A percentile compares a stretch with the other conserved stretches of the same genome.
These are phyloP conservation scores for Phytophthora hibernalis DNA, from an alignment of 352 stramenopile species.

Conservation along the genomic window DNA sequence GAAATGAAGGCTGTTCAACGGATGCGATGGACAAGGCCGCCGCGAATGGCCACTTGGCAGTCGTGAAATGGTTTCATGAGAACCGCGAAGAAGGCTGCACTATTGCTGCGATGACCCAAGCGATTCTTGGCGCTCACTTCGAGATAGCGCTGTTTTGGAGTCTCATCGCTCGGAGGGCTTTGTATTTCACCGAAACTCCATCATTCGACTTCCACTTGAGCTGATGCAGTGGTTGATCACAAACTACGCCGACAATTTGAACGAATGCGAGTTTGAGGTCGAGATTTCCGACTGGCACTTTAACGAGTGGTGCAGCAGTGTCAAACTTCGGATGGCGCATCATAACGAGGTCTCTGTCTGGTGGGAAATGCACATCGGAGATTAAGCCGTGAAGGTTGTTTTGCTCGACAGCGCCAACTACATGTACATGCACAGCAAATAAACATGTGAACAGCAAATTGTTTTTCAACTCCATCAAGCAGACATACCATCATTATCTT, in stretches of 20 bases:
- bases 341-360: slow-evolving; percentile 33
- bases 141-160: slow-evolving; percentile 35
- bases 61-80: slow-evolving; percentile 36
- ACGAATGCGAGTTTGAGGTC: slow-evolving; percentile 37
- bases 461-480: background rate
- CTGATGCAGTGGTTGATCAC: slow-evolving; percentile 38
- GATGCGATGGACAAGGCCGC: slow-evolving; percentile 37
- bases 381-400: background rate
- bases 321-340: slow-evolving; percentile 32
- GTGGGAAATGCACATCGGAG: slow-evolving; percentile 31
- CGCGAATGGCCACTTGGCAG: slow-evolving; percentile 26
- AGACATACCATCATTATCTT: background rate
- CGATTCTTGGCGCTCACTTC: slow-evolving; percentile 33
- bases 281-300: slow-evolving; percentile 33
- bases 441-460: no score
- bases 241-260: slow-evolving; percentile 26
- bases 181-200: slow-evolving; percentile 21
- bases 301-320: slow-evolving; percentile 30
- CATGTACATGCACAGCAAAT: no score
- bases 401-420: no score
- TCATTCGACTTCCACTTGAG: slow-evolving; percentile 37
- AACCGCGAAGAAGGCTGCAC: slow-evolving; percentile 38
- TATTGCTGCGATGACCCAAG: slow-evolving; percentile 30
- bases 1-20: slow-evolving; percentile 32
- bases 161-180: slow-evolving; percentile 30